phyloP scores from a whole-genome alignment of 805 yeast species.

The Candida chauliodis region DNA sequence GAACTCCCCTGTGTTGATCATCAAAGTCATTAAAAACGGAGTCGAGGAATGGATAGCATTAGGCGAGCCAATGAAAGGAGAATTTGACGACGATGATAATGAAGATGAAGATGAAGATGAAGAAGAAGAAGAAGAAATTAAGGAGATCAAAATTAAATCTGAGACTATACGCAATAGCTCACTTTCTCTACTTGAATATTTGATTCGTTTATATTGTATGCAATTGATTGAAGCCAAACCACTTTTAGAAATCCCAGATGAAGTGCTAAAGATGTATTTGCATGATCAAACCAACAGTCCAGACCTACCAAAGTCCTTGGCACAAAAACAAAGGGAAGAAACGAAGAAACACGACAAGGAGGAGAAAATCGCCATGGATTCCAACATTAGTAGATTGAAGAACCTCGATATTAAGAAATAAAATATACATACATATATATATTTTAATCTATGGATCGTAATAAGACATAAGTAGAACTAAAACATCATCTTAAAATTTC shows the following conservation, averaged over 20 bases:
- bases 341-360: conserved; percentile 13
- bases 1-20: conserved; percentile 61
- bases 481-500: conserved; percentile 1
- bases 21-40: conserved; percentile 38
- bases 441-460: conserved; percentile 8
- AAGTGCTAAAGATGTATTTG: conserved; percentile 56
- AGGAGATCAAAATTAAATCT: conserved; percentile 18
- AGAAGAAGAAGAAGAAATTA: conserved; percentile 23
- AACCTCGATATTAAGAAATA: conserved; percentile 17
- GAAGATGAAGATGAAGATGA: conserved; percentile 21
- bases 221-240: conserved; percentile 58
- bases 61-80: conserved; percentile 32
- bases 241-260: conserved; percentile 58
- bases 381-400: conserved; percentile 32
- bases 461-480: conserved; percentile 8
- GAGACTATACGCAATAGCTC: conserved; percentile 21
- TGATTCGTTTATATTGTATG: conserved; percentile 55
- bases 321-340: conserved; percentile 13
- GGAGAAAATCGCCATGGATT: conserved; percentile 21
- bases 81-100: conserved; percentile 24
- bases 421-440: conserved; percentile 2
- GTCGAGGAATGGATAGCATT: conserved; percentile 50
- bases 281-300: conserved; percentile 44
- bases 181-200: conserved; percentile 60
- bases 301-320: conserved; percentile 18